Base-by-base conservation (phyloP, 176 grass and related monocot species). In the Ananas comosus region DNA sequence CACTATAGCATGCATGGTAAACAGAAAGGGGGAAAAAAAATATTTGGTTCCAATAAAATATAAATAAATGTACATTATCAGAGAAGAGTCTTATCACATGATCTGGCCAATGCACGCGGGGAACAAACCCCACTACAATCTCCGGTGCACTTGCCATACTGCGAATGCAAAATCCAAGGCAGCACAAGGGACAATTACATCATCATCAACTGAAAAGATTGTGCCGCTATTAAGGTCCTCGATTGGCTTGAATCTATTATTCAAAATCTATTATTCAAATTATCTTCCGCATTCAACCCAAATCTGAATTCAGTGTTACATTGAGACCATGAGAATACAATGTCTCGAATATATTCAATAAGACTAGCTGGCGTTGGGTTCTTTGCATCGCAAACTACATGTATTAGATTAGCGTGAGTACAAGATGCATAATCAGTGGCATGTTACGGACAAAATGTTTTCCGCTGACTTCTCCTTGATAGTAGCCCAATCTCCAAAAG, bases 141-240 rank as follows among this genome's bases (percentile, higher is more conserved):
- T 80, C 75, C 14, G 85, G 79, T 59, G 83, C 81, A 73, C 80
- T 66, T 70, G 80, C 92, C 92, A 96, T 25, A 90, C 81, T 33
- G 25, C 49, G 54, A 85, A 92, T 64, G 86, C 88, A 74, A 96
- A 90, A 8, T 90, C 73, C 73, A 96, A 69, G 50, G 83, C 78
- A 65, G 86, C 80, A 69, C 92, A 96, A 12, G 86, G 83, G 23
- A 86, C 82, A 65, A 92, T 81, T 67, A 92, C 73, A 86, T 96
- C 92, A 74, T 96, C 92, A 76, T 96, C 92, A 27, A 96, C 85
- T 64, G 92, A 92, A 80, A 91, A 96, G 70, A 96, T 79, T 53
- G 88, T 83, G 65, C 90, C 88, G 18, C 74, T 79, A 25, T 51
- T 68, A 53, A 96, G 74, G 16, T 67, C 88, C 16, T 53, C 65